phyloP scores from a whole-genome alignment of 225 moss, liverwort and hornwort species.

The Anthoceros angustus region DNA sequence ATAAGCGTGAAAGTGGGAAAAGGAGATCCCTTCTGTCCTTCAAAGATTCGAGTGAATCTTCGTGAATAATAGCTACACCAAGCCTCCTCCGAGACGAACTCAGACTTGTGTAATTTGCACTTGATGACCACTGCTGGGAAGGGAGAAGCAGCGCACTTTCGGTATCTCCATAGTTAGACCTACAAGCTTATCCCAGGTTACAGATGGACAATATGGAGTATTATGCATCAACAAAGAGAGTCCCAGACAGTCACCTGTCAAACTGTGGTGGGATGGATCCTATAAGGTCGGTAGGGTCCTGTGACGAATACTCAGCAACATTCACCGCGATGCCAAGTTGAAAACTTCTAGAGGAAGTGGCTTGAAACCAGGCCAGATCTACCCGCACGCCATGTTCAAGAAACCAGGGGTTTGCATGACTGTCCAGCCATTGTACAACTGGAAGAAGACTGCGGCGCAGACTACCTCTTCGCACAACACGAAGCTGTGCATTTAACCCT shows the following conservation, averaged over 20 bases:
- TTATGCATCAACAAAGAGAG: not conserved
- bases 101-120: slow-evolving; percentile 54
- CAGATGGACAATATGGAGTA: not conserved
- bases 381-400: slow-evolving; percentile 45
- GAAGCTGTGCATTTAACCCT: slow-evolving; percentile 79
- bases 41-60: slow-evolving; percentile 45
- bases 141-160: slow-evolving; percentile 44
- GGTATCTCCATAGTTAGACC: slow-evolving; percentile 40
- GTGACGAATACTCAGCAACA: slow-evolving; percentile 41
- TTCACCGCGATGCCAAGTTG: slow-evolving; percentile 77
- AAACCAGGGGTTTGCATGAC: slow-evolving; percentile 56
- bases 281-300: slow-evolving; percentile 23
- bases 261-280: slow-evolving; percentile 7
- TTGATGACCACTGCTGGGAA: slow-evolving; percentile 61
- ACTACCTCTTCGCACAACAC: slow-evolving; percentile 65
- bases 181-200: slow-evolving; percentile 10
- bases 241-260: not conserved
- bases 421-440: slow-evolving; percentile 63
- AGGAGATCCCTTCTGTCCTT: slow-evolving; percentile 43
- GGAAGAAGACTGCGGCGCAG: slow-evolving; percentile 62
- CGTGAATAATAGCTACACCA: slow-evolving; percentile 68
- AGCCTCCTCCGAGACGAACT: slow-evolving; percentile 68
- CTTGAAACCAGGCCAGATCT: slow-evolving; percentile 97
- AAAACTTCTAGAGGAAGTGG: slow-evolving; percentile 75
- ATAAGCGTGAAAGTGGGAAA: slow-evolving; percentile 47